These are phyloP conservation scores for Coniferiporia weirii DNA, from an alignment of 1,284 basidiomycete species.

Conservation along the genomic window DNA sequence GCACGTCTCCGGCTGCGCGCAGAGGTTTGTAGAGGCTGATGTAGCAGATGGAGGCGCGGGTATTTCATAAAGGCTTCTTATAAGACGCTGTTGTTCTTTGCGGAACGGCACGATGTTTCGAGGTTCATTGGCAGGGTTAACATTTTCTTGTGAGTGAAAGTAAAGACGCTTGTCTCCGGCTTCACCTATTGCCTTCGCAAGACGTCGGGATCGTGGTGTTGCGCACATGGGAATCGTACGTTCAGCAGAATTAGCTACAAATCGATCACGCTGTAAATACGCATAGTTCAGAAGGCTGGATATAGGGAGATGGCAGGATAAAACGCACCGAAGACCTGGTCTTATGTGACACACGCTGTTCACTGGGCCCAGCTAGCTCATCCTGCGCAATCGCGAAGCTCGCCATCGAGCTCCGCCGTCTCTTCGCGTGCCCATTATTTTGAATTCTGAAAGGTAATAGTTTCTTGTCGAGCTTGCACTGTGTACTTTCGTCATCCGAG, in stretches of 20 bases:
- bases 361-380: conserved; percentile 5
- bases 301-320: not conserved
- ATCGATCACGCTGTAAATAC: conserved; percentile 11
- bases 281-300: not conserved
- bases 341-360: not conserved
- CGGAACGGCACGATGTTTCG: not conserved
- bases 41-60: conserved; percentile 9
- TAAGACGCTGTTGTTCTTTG: conserved; percentile 2
- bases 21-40: conserved; percentile 17
- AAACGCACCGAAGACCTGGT: not conserved
- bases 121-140: not conserved
- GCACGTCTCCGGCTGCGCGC: conserved; percentile 7
- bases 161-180: conserved; percentile 7
- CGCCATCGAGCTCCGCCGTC: conserved; percentile 15
- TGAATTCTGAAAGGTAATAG: conserved; percentile 7
- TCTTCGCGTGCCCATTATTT: conserved; percentile 3
- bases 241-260: conserved; percentile 6
- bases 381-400: conserved; percentile 14
- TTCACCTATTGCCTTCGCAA: conserved; percentile 14
- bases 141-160: conserved; percentile 10
- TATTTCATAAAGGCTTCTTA: conserved; percentile 12
- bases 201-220: conserved; percentile 15
- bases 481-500: conserved; percentile 4
- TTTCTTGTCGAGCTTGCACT: conserved; percentile 4
- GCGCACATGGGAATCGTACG: conserved; percentile 6